A percentile compares a stretch with the other conserved stretches of the same genome.
Evolutionary conservation across 768 basidiomycete genomes (phyloP).

Genomic region (Termitomyces sp.): DNA sequence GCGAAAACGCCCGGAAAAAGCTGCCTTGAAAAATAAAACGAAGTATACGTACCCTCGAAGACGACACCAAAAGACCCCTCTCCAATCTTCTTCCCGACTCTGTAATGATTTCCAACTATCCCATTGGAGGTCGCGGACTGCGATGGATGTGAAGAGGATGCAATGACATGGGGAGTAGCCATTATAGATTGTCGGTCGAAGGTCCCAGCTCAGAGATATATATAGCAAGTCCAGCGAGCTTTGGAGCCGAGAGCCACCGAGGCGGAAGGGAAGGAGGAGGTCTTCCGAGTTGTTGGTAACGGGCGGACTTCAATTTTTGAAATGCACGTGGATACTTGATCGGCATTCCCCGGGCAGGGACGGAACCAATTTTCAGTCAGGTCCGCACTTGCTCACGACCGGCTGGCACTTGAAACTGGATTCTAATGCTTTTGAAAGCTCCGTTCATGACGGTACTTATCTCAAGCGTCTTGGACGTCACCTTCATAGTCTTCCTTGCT

Average conservation of each 20-base stretch:
- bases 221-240: constrained; percentile 12
- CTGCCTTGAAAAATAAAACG: background rate
- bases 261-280: constrained; percentile 9
- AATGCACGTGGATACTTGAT: constrained; percentile 12
- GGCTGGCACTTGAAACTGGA: background rate
- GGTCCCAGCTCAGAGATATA: constrained; percentile 22
- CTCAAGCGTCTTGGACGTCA: background rate
- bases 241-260: constrained; percentile 15
- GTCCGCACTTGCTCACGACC: background rate
- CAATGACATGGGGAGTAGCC: constrained; percentile 82
- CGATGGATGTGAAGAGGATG: constrained; percentile 69
- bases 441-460: background rate
- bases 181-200: constrained; percentile 30
- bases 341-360: constrained; percentile 9
- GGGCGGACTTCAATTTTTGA: constrained; percentile 17
- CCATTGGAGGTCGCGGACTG: constrained; percentile 62
- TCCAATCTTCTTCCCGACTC: constrained; percentile 98
- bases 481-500: background rate
- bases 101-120: constrained; percentile 75
- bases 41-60: constrained; percentile 71
- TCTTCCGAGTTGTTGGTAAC: background rate
- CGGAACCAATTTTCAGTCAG: background rate
- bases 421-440: background rate
- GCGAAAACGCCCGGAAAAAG: constrained; percentile 1
- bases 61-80: constrained; percentile 99